Conservation (phyloP, 1,284 basidiomycete genomes). For the Amylostereum areolatum region DNA sequence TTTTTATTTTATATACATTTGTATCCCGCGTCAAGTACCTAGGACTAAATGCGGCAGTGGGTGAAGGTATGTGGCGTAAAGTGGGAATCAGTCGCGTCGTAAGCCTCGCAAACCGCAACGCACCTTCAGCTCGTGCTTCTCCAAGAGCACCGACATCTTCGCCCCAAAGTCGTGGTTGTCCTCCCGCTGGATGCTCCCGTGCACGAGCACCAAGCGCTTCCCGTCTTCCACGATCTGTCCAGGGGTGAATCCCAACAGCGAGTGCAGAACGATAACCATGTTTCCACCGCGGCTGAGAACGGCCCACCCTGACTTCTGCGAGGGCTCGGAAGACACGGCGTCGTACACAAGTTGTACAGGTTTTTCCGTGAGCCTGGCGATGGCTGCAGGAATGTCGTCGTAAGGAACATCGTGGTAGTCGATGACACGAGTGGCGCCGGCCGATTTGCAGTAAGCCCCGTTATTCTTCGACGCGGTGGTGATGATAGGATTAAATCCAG, state of each 20-base stretch:
- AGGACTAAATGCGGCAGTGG: too few species aligned
- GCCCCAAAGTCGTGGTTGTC: conserved; percentile 19
- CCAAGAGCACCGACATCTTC: conserved; percentile 11
- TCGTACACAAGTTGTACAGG: conserved; percentile 25
- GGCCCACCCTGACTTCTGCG: conserved; percentile 20
- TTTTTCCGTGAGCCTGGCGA: conserved; percentile 9
- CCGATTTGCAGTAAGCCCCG: conserved; percentile 32
- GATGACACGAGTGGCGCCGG: conserved; percentile 45
- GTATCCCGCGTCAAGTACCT: too few species aligned
- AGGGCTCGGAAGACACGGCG: conserved; percentile 19
- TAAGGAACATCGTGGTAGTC: conserved; percentile 24
- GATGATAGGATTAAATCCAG: conserved; percentile 44
- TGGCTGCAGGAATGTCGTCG: conserved; percentile 12
- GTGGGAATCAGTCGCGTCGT: too few species aligned
- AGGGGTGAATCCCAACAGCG: conserved; percentile 12
- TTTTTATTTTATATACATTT: background rate
- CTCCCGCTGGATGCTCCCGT: conserved; percentile 18
- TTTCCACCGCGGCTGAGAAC: conserved; percentile 14
- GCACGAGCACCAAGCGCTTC: conserved; percentile 18
- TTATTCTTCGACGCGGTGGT: conserved; percentile 41
- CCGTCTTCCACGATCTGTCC: conserved; percentile 17
- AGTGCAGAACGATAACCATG: conserved; percentile 2
- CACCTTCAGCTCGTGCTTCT: background rate
- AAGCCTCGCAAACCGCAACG: too few species aligned
- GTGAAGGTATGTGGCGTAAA: too few species aligned